phyloP scores from a whole-genome alignment of 2,329 filamentous ascomycete genomes.

The Xylariaceae sp. region DNA sequence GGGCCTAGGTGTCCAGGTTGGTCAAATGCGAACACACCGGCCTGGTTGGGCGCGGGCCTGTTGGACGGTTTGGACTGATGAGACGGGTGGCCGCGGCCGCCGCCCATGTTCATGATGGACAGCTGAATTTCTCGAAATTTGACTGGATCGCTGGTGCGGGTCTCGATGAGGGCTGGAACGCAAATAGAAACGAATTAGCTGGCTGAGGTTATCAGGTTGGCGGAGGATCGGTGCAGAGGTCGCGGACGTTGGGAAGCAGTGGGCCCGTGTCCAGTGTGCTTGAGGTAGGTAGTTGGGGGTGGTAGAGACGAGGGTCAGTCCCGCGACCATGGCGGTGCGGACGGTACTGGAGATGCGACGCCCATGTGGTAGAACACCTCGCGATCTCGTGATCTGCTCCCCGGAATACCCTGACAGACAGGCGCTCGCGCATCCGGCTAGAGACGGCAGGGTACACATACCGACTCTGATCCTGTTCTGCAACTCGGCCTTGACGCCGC shows the following conservation, averaged over 20 bases:
- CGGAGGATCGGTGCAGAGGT: not conserved
- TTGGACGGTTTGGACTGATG: no score
- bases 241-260: no score
- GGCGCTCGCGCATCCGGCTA: no score
- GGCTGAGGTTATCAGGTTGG: not conserved
- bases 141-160: slow-evolving; percentile 3
- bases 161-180: slow-evolving; percentile 8
- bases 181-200: not conserved
- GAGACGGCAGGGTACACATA: slow-evolving; percentile 41
- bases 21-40: no score
- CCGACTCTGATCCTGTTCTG: slow-evolving; percentile 71
- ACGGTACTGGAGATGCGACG: not conserved
- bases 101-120: slow-evolving; percentile 5
- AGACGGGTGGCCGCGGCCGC: slow-evolving; percentile 1
- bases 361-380: not conserved
- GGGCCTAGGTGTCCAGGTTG: no score
- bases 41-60: no score
- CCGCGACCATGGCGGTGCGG: no score
- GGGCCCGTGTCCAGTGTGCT: no score
- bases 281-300: no score
- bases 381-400: no score
- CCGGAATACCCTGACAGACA: no score
- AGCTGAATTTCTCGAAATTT: slow-evolving; percentile 6
- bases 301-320: no score
- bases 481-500: slow-evolving; percentile 77